Evolutionary conservation across 2,329 filamentous ascomycete genomes (phyloP).

Genomic region (Penicillium brasilianum): DNA sequence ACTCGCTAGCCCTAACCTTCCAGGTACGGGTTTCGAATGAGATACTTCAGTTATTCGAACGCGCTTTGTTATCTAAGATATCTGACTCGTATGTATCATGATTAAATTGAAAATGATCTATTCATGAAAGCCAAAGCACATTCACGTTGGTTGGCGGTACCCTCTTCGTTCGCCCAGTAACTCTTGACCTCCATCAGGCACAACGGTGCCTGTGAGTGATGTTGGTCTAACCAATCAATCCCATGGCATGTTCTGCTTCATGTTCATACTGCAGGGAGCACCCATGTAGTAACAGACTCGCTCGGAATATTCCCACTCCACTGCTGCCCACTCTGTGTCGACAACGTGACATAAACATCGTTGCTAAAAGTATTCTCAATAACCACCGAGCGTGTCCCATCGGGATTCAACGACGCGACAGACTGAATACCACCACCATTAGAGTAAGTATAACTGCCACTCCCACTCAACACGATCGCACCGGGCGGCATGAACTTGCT

Average conservation of each 20-base stretch:
- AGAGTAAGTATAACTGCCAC: conserved; percentile 52
- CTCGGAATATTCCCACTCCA: conserved; percentile 38
- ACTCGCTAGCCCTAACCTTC: neutral
- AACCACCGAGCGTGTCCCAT: conserved; percentile 53
- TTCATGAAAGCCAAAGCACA: neutral
- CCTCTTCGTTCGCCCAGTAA: neutral
- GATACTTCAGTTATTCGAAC: neutral
- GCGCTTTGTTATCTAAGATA: neutral
- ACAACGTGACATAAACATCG: conserved; percentile 49
- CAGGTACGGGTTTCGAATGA: neutral
- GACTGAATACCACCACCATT: conserved; percentile 47
- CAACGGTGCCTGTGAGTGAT: neutral
- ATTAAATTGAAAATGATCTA: neutral
- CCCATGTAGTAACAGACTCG: conserved; percentile 38
- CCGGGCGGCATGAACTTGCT: conserved; percentile 55
- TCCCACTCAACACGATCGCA: conserved; percentile 50
- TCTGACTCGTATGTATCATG: neutral
- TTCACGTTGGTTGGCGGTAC: neutral
- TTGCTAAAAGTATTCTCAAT: conserved; percentile 56
- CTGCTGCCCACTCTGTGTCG: conserved; percentile 28
- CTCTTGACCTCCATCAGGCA: neutral
- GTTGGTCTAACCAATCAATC: neutral
- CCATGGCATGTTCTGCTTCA: neutral
- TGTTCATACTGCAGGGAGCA: conserved; percentile 27
- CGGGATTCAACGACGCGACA: conserved; percentile 55